Evolutionary conservation across 2,329 filamentous ascomycete genomes (phyloP), one percentile per base, ranked within the genome.

Genomic region (Xylaria sp.): DNA sequence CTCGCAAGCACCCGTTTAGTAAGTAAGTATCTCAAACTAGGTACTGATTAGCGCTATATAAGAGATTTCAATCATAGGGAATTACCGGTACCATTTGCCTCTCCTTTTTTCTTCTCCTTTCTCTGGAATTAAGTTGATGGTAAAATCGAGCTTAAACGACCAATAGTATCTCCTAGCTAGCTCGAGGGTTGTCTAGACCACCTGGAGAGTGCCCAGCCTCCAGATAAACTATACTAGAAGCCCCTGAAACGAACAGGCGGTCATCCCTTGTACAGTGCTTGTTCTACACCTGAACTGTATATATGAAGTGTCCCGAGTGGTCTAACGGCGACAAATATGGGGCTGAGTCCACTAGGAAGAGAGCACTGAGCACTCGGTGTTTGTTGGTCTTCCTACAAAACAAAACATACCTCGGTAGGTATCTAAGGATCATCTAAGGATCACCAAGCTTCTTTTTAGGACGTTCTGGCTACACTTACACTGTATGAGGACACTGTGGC

Each of bases 121-220:
- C 22, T 20, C 31, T 22, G 17, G 42, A 50, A 42, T 57, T 22
- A 62, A 51, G 17, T 39, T 33, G 4, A 33, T 39, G 33, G 51
- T 20, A 17, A 5, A n/a, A 15, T 38, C 17, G 39, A 53, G 20
- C 13, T 20, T 64, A 31, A 54, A 11, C 29, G 38, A 36, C 22
- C 56, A 45, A 59, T 60, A 55, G 27, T 10, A 11, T 27, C 11
- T 42, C 61, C 45, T 63, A 51, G 63, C 61, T 49, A 54, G 66
- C 57, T 68, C 67, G 65, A 69, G 68, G 69, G 71, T 67, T 66
- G 61, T 66, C 63, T 58, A 68, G 20, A 20, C 25, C 22, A 49
- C 13, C 38, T 17, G 4, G 38, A 42, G 20, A 44, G 33, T 39
- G 20, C 25, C 31, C 57, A 36, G 66, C 64, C 68, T 62, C 67